Percentiles rank a stretch among this genome's conserved stretches.
Evolutionary conservation across 805 yeast species (phyloP).

Genomic region (Metschnikowia picachoensis): DNA sequence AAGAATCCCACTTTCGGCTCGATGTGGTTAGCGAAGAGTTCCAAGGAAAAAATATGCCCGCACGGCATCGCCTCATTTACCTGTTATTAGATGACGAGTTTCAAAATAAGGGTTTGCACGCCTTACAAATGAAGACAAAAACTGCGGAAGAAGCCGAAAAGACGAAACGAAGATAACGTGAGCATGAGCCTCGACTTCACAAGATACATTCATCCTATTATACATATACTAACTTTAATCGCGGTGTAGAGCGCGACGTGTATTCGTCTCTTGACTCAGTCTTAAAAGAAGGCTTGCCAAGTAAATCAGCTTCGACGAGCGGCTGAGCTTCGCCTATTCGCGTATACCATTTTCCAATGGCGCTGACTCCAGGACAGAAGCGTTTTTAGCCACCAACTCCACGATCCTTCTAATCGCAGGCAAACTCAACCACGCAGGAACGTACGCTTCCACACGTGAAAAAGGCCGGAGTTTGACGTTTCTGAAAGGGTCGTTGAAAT

Average conservation of each 20-base stretch:
- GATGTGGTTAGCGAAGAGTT: constrained; percentile 70
- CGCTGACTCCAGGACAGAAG: constrained; percentile 57
- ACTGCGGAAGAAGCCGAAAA: constrained; percentile 52
- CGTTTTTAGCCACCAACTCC: constrained; percentile 82
- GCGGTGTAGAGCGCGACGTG: no score
- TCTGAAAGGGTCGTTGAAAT: constrained; percentile 81
- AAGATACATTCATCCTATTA: background rate
- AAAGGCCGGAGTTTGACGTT: constrained; percentile 70
- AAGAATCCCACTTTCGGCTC: constrained; percentile 80
- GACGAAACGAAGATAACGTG: background rate
- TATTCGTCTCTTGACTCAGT: background rate
- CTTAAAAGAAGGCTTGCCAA: no score
- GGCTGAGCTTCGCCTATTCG: background rate
- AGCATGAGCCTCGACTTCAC: background rate
- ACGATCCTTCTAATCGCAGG: constrained; percentile 87
- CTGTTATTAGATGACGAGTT: constrained; percentile 68
- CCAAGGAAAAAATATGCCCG: constrained; percentile 59
- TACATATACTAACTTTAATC: background rate
- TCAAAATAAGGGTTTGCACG: constrained; percentile 72
- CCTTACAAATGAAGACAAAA: constrained; percentile 79
- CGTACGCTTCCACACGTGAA: constrained; percentile 80
- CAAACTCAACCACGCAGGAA: constrained; percentile 89
- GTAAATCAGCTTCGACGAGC: no score
- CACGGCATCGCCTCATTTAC: constrained; percentile 77
- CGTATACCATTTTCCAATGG: constrained; percentile 5